Percentiles rank a stretch among this genome's conserved stretches.
Conservation (phyloP, 352 stramenopile species). For the Phytophthora pinifolia region DNA sequence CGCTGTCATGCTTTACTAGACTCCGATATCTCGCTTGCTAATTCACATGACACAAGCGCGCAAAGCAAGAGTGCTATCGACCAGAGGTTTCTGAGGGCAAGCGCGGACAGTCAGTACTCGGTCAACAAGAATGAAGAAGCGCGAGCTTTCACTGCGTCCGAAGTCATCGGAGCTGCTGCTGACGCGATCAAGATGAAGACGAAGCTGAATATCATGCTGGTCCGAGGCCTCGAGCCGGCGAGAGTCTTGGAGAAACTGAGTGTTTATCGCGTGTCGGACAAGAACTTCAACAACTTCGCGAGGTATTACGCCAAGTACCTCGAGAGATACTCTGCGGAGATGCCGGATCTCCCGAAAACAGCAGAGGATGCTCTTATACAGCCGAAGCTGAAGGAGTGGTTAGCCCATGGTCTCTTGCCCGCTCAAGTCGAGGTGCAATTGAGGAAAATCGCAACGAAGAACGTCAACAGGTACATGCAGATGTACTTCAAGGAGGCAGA, state of each 20-base stretch:
- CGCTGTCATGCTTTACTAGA: too few relatives aligned
- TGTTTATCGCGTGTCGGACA: constrained; percentile 11
- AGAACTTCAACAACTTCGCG: constrained; percentile 19
- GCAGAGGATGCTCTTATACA: constrained; percentile 15
- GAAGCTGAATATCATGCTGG: constrained; percentile 16
- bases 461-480: constrained; percentile 10
- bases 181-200: constrained; percentile 2
- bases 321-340: constrained; percentile 6
- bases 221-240: constrained; percentile 1
- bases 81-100: constrained; percentile 10
- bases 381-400: constrained; percentile 12
- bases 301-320: constrained; percentile 17
- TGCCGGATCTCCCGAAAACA: background rate
- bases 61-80: background rate
- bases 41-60: too few relatives aligned
- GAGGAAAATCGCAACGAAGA: constrained; percentile 6
- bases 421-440: constrained; percentile 5
- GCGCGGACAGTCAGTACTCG: background rate
- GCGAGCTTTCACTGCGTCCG: background rate
- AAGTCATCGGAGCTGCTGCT: background rate
- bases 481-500: constrained; percentile 13
- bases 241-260: constrained; percentile 16
- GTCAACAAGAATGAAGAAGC: constrained; percentile 4
- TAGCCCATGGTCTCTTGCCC: background rate
- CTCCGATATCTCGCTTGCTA: too few relatives aligned